Evolutionary conservation across 495 filamentous ascomycete genomes (phyloP).

Genomic region (Podospora sp.): DNA sequence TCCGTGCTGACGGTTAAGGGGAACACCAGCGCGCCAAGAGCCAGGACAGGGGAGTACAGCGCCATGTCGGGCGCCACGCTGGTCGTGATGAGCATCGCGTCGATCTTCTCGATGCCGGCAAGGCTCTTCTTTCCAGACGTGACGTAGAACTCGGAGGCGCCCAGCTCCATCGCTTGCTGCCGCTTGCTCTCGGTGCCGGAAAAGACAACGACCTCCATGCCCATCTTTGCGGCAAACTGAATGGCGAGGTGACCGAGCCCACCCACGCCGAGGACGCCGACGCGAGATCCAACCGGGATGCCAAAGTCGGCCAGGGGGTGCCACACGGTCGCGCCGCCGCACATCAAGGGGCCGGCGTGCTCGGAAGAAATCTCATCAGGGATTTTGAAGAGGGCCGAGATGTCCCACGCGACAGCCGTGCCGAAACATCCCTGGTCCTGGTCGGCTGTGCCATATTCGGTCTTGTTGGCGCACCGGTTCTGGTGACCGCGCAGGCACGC

Average conservation of each 20-base stretch:
- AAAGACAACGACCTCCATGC: conserved; percentile 50
- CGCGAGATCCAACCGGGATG: conserved; percentile 48
- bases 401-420: conserved; percentile 2
- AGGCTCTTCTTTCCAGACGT: not conserved
- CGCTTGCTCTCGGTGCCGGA: conserved; percentile 10
- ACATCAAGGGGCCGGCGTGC: conserved; percentile 57
- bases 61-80: conserved; percentile 1
- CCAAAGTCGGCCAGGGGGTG: conserved; percentile 47
- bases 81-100: not conserved
- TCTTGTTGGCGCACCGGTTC: not conserved
- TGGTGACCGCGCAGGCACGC: not conserved
- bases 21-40: not conserved
- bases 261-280: conserved; percentile 56
- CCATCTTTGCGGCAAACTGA: conserved; percentile 58
- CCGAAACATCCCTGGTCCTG: conserved; percentile 70
- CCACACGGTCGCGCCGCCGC: conserved; percentile 59
- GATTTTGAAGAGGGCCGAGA: conserved; percentile 59
- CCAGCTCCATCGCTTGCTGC: conserved; percentile 2
- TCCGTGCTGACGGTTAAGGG: not conserved
- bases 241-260: conserved; percentile 59
- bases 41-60: conserved; percentile 4
- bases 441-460: conserved; percentile 60
- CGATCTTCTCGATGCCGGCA: not conserved
- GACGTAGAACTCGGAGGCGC: conserved; percentile 2
- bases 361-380: conserved; percentile 55